Evolutionary conservation across 441 rosid genomes (phyloP), one percentile per base, ranked within the genome.

Genomic region (Pelargonium fulgidum): DNA sequence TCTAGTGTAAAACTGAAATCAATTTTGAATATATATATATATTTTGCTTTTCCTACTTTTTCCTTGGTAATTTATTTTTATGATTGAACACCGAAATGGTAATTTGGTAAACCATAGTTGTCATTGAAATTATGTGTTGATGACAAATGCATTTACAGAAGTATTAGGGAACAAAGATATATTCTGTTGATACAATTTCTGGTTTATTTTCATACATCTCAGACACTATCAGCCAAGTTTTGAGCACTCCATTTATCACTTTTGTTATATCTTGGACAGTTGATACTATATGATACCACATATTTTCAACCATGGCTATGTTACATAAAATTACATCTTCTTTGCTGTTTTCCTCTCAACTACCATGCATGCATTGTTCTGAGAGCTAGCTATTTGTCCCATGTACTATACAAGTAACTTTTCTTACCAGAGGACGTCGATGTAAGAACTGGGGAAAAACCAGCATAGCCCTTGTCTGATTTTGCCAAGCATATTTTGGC

Each of bases 401-500:
- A n/a, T 4, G 59, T 52, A n/a, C 19, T 4, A 52, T 52, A 52
- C 19, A 36, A 76, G 74, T 67, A 48, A 70, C 76, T 77, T 66
- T 77, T 36, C 24, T 71, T 69, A 22, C 81, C 68, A 71, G 84
- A 84, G 72, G 41, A 68, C 13, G 87, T 81, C 0, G 86, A 16
- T 7, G 78, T 73, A 0, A 59, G 80, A 66, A 84, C 69, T 0
- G 91, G 85, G 65, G 86, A 76, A 73, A 90, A 80, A 42, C 97
- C 98, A 20, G 80, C 65, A 66, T 89, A 90, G 16, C 52, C 67
- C 20, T 78, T 71, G 0, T 78, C 79, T 71, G 75, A 67, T 82
- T 85, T 90, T n/a, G 93, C 82, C 8, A 73, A 66, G 85, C 90
- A 84, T 58, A 87, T 69, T 13, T 79, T 82, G 19, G 63, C 63